A percentile compares a stretch with the other conserved stretches of the same genome.
These are phyloP conservation scores for Polytrichum formosum DNA, from an alignment of 225 moss, liverwort and hornwort species.

Conservation along the genomic window DNA sequence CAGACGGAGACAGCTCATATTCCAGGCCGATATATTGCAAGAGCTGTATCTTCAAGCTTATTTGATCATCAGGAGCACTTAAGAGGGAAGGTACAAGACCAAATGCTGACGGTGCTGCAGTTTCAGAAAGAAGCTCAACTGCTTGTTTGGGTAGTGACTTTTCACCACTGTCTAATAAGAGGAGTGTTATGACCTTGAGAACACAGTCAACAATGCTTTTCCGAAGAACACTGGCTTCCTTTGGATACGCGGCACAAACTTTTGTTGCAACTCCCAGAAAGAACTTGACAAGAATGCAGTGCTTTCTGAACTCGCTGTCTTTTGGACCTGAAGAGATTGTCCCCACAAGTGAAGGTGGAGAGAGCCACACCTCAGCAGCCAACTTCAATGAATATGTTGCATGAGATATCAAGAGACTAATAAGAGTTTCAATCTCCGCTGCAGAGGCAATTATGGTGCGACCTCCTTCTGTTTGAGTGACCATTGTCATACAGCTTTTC, in stretches of 20 bases:
- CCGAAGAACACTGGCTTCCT: conserved; percentile 44
- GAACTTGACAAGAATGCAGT: conserved; percentile 62
- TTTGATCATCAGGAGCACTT: conserved; percentile 26
- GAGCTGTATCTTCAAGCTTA: conserved; percentile 47
- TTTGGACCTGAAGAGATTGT: conserved; percentile 16
- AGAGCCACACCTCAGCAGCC: conserved; percentile 53
- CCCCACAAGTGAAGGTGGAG: conserved; percentile 26
- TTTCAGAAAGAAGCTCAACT: conserved; percentile 56
- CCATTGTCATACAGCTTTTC: conserved; percentile 71
- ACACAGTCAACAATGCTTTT: conserved; percentile 37
- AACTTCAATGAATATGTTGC: conserved; percentile 60
- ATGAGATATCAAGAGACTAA: conserved; percentile 47
- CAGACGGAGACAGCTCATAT: conserved; percentile 36
- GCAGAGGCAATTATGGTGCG: conserved; percentile 49
- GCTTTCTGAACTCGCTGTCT: conserved; percentile 49
- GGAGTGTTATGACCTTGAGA: conserved; percentile 53
- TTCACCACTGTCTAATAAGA: conserved; percentile 45
- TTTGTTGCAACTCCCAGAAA: conserved; percentile 51
- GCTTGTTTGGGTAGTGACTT: conserved; percentile 39
- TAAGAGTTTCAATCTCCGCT: conserved; percentile 50
- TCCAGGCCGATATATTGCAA: conserved; percentile 44
- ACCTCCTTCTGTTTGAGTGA: conserved; percentile 62
- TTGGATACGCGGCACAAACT: conserved; percentile 60
- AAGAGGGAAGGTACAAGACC: conserved; percentile 54
- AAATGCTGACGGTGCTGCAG: conserved; percentile 54